phyloP scores from a whole-genome alignment of 2,329 filamentous ascomycete genomes.

The Aspergillus sp. region DNA sequence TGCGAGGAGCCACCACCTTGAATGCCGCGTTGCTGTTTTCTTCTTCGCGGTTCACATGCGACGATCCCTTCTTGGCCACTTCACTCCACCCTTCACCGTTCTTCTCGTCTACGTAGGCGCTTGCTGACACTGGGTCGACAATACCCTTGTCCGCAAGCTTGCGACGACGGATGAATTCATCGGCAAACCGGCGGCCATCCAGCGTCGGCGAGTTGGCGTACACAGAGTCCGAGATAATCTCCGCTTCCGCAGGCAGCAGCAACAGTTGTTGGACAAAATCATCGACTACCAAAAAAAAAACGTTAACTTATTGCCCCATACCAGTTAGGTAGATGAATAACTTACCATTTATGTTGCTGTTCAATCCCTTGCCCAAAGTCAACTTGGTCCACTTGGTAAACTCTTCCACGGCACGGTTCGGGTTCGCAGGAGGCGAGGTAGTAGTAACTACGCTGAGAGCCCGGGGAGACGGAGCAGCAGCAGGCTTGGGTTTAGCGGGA shows the following conservation, averaged over 20 bases:
- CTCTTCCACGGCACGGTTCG: constrained; percentile 70
- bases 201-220: constrained; percentile 82
- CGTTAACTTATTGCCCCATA: constrained; percentile 23
- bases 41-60: constrained; percentile 38
- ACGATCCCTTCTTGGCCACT: constrained; percentile 83
- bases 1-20: constrained; percentile 84
- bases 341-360: constrained; percentile 59
- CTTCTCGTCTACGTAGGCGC: constrained; percentile 44
- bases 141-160: constrained; percentile 89
- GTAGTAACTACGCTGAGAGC: constrained; percentile 36
- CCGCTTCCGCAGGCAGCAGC: constrained; percentile 64
- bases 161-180: constrained; percentile 88
- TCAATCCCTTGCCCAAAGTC: constrained; percentile 67
- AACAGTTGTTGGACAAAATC: constrained; percentile 70
- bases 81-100: constrained; percentile 78
- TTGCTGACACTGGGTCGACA: constrained; percentile 54
- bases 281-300: constrained; percentile 61
- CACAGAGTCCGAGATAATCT: constrained; percentile 81
- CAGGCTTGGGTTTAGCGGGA: constrained; percentile 39
- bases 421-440: constrained; percentile 35
- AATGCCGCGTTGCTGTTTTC: constrained; percentile 53
- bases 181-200: constrained; percentile 84
- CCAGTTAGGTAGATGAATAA: constrained; percentile 4
- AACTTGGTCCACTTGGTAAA: constrained; percentile 87
- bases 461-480: constrained; percentile 33